A percentile compares a stretch with the other conserved stretches of the same genome.
phyloP scores from a whole-genome alignment of 2,329 filamentous ascomycete genomes.

The Pseudogymnoascus verrucosus region DNA sequence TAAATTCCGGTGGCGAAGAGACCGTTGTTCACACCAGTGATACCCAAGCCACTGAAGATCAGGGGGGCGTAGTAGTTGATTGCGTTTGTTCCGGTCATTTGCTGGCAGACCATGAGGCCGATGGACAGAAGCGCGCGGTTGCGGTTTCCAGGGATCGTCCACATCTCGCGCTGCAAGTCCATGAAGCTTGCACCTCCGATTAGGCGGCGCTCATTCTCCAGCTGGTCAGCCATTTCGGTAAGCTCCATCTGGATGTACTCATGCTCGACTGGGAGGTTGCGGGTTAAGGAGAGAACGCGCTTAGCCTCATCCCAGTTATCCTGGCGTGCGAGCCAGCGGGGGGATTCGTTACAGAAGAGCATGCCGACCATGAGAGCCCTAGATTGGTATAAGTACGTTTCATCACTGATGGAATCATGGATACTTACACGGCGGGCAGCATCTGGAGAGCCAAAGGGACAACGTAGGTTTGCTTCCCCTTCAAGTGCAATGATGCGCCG shows the following conservation, averaged over 20 bases:
- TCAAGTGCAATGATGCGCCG: slow-evolving; percentile 39
- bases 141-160: slow-evolving; percentile 47
- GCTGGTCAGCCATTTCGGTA: slow-evolving; percentile 34
- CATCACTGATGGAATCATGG: neutral
- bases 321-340: slow-evolving; percentile 59
- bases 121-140: slow-evolving; percentile 58
- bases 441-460: slow-evolving; percentile 58
- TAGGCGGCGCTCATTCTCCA: slow-evolving; percentile 42
- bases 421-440: slow-evolving; percentile 46
- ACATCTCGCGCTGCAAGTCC: slow-evolving; percentile 55
- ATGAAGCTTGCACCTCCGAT: slow-evolving; percentile 40
- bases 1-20: slow-evolving; percentile 70
- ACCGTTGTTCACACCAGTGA: slow-evolving; percentile 46
- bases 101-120: slow-evolving; percentile 58
- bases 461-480: slow-evolving; percentile 44
- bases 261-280: slow-evolving; percentile 42
- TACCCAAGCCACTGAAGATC: slow-evolving; percentile 59
- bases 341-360: slow-evolving; percentile 51
- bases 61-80: slow-evolving; percentile 61
- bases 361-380: slow-evolving; percentile 49
- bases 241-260: slow-evolving; percentile 45
- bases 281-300: slow-evolving; percentile 44
- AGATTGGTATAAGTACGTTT: neutral
- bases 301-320: slow-evolving; percentile 60
- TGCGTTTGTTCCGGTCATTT: slow-evolving; percentile 52